These are phyloP conservation scores for Malassezia nana DNA, from an alignment of 1,284 basidiomycete species.

Conservation along the genomic window DNA sequence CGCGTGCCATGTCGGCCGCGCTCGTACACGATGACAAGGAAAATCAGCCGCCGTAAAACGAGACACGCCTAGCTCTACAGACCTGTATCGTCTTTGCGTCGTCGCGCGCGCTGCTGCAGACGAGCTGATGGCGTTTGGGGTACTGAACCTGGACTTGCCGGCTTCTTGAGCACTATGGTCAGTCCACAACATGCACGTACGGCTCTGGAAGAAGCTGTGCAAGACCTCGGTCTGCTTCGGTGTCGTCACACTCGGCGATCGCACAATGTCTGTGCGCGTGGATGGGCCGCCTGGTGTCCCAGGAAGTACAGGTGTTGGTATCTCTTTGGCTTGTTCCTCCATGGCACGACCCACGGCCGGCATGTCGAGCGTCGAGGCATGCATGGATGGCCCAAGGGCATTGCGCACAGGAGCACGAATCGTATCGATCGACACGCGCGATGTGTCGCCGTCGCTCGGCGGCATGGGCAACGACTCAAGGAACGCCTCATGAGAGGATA, in stretches of 20 bases:
- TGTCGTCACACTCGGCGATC: slow-evolving; percentile 12
- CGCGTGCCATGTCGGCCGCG: slow-evolving; percentile 10
- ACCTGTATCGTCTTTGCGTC: slow-evolving; percentile 3
- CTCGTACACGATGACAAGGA: slow-evolving; percentile 14
- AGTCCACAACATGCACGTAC: slow-evolving; percentile 14
- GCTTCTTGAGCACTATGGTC: slow-evolving; percentile 16
- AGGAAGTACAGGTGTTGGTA: slow-evolving; percentile 5
- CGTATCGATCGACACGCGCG: background rate
- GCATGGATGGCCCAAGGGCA: slow-evolving; percentile 13
- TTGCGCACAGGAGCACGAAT: slow-evolving; percentile 1
- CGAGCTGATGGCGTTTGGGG: slow-evolving; percentile 7
- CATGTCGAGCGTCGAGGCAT: slow-evolving; percentile 15
- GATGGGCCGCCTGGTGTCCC: slow-evolving; percentile 13
- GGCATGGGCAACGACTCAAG: slow-evolving; percentile 25
- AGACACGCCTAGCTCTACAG: background rate
- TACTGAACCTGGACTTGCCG: slow-evolving; percentile 1
- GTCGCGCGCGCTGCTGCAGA: background rate
- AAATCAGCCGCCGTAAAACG: background rate
- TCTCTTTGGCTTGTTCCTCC: slow-evolving; percentile 15
- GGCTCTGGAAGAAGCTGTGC: slow-evolving; percentile 42
- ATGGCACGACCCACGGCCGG: slow-evolving; percentile 12
- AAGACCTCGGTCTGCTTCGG: slow-evolving; percentile 39
- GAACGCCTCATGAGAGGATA: slow-evolving; percentile 26
- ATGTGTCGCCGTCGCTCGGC: slow-evolving; percentile 14
- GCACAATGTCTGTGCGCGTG: background rate